Conservation (phyloP, 179 eudicot species). For the Corrigiola litoralis region DNA sequence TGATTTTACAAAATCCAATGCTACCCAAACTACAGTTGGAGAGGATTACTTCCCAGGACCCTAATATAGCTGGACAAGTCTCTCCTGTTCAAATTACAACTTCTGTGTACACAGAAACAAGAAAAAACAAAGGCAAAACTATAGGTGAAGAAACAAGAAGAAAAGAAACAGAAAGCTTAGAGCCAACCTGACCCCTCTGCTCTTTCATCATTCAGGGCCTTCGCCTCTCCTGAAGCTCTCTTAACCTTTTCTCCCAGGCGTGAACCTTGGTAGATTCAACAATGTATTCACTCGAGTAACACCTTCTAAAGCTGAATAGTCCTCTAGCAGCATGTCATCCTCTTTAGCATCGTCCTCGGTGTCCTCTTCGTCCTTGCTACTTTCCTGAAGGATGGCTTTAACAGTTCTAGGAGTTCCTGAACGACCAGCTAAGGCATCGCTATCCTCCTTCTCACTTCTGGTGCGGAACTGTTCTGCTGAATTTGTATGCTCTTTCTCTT, state of each 20-base stretch:
- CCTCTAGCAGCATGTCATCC: constrained; percentile 28
- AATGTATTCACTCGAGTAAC: constrained; percentile 73
- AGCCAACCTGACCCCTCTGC: constrained; percentile 8
- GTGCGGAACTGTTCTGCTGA: neutral
- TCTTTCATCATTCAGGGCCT: neutral
- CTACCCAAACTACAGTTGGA: constrained; percentile 18
- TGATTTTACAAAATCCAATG: constrained; percentile 22
- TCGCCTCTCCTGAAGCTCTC: neutral
- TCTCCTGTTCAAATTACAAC: constrained; percentile 17
- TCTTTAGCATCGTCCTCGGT: constrained; percentile 17
- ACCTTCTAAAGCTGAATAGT: constrained; percentile 81
- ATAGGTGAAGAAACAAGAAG: neutral
- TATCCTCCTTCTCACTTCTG: constrained; percentile 17
- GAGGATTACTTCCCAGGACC: constrained; percentile 28
- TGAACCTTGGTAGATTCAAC: constrained; percentile 59
- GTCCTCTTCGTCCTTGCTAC: constrained; percentile 23
- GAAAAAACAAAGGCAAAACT: neutral
- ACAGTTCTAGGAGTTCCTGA: constrained; percentile 33
- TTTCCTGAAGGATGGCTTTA: constrained; percentile 16
- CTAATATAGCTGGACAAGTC: constrained; percentile 30
- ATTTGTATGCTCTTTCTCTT: constrained; percentile 24
- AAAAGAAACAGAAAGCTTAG: neutral
- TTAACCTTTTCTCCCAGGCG: constrained; percentile 22
- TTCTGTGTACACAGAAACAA: constrained; percentile 13
- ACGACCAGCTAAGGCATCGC: constrained; percentile 19